A percentile compares a stretch with the other conserved stretches of the same genome.
Conservation (phyloP, 2,329 filamentous ascomycete species). For the Pezicula rhizophila region DNA sequence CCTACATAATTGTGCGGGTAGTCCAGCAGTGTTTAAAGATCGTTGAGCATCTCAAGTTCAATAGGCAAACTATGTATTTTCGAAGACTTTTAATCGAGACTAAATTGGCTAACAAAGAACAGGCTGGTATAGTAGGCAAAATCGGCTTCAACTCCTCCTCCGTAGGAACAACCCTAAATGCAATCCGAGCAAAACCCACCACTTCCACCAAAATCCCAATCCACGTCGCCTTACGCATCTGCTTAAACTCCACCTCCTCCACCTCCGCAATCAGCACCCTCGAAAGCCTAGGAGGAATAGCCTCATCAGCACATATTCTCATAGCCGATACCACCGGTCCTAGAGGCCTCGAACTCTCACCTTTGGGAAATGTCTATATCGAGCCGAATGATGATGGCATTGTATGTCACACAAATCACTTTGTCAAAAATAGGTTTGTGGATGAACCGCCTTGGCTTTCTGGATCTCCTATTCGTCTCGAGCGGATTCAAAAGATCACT, state of each 20-base stretch:
- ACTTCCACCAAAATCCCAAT: constrained; percentile 41
- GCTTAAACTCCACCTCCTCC: constrained; percentile 39
- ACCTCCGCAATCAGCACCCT: constrained; percentile 39
- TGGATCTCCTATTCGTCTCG: constrained; percentile 28
- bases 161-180: constrained; percentile 50
- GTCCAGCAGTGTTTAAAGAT: too few species aligned
- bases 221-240: constrained; percentile 48
- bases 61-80: too few species aligned
- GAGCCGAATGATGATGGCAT: constrained; percentile 11
- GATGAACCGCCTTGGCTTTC: constrained; percentile 28
- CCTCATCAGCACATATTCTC: constrained; percentile 46
- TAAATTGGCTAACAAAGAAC: neutral
- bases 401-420: constrained; percentile 28
- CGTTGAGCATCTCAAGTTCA: too few species aligned
- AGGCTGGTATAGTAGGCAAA: constrained; percentile 29
- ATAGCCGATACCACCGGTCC: constrained; percentile 36
- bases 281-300: constrained; percentile 43
- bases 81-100: neutral
- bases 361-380: constrained; percentile 22
- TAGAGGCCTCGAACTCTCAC: constrained; percentile 41
- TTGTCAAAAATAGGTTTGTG: constrained; percentile 23
- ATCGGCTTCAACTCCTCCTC: constrained; percentile 50
- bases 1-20: too few species aligned
- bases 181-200: constrained; percentile 45
- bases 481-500: constrained; percentile 21